Evolutionary conservation across 2,329 filamentous ascomycete genomes (phyloP), one percentile per base, ranked within the genome.

Genomic region (Fusarium napiforme): DNA sequence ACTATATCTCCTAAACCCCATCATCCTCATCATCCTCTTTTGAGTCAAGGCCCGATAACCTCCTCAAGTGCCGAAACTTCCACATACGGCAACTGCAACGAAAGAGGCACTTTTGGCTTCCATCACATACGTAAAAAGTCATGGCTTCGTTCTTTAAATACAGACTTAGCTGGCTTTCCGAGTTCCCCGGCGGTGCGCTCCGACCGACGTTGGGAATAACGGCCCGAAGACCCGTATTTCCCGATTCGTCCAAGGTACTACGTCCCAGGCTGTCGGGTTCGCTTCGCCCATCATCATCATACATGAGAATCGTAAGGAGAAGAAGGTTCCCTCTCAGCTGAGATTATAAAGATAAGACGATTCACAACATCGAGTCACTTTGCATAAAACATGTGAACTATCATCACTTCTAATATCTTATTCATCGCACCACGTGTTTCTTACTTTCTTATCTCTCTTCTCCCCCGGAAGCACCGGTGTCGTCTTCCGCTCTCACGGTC

Each of bases 401-500:
- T 39, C 18, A 15, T 26, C 36, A 10, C n/a, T n/a, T 43, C 32
- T 59, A 23, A 45, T 34, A 47, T 37, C 12, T 9, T 42, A 26
- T 5, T 37, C 16, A 28, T 32, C 34, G 23, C 32, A 46, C 57
- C 57, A 57, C 58, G 42, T 57, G 46, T 55, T 53, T 55, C 18
- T 11, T 9, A 32, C 49, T 59, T 59, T 18, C 42, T 42, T 37
- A 28, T 46, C 46, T 34, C 28, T 26, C 42, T 34, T 34, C 12
- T 10, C 9, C 45, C 70, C 50, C 55, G 47, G 40, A 45, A 40
- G 15, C 50, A 40, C 62, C 53, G 61, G 67, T 47, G 26, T 55
- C 26, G 15, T 40, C 26, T 46, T 16, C 74, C 75, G 75, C 75
- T 72, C 69, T 69, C 68, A 67, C 75, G 75, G 75, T 75, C 75